Conservation (phyloP, 164 flowering plant genomes). For the Tinospora cordifolia region DNA sequence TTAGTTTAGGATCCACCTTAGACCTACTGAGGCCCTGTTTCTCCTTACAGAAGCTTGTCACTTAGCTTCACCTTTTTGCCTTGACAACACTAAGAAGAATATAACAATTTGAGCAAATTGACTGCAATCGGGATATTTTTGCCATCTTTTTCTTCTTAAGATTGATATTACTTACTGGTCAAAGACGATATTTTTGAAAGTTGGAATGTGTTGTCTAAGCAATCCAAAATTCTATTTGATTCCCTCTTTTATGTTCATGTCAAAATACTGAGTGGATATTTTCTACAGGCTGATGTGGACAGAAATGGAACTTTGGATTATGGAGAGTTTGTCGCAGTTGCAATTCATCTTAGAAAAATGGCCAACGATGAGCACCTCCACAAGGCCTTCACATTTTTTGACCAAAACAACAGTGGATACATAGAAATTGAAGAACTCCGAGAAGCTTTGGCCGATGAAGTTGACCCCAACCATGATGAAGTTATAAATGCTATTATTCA, state of each 20-base stretch:
- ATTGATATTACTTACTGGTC: neutral
- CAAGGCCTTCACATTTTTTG: constrained; percentile 79
- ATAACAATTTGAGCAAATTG: neutral
- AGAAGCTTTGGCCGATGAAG: constrained; percentile 73
- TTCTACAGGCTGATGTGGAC: constrained; percentile 68
- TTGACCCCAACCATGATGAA: constrained; percentile 47
- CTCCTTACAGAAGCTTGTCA: too few species aligned
- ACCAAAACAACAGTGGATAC: constrained; percentile 66
- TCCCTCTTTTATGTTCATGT: neutral
- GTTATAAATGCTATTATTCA: constrained; percentile 79
- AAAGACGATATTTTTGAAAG: too few species aligned
- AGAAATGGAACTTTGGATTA: constrained; percentile 76
- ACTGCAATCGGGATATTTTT: neutral
- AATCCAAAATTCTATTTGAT: too few species aligned
- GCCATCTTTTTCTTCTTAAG: neutral
- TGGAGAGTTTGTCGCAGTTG: constrained; percentile 76
- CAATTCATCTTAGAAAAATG: constrained; percentile 76
- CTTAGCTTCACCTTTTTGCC: too few species aligned
- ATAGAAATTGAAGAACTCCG: constrained; percentile 77
- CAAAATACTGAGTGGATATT: too few species aligned
- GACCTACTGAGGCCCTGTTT: too few species aligned
- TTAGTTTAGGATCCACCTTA: too few species aligned
- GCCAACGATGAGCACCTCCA: constrained; percentile 83
- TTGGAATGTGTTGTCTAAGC: too few species aligned
- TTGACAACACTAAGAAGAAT: too few species aligned